Base-by-base conservation (phyloP, 176 grass and related monocot species). In the Chloris gayana region DNA sequence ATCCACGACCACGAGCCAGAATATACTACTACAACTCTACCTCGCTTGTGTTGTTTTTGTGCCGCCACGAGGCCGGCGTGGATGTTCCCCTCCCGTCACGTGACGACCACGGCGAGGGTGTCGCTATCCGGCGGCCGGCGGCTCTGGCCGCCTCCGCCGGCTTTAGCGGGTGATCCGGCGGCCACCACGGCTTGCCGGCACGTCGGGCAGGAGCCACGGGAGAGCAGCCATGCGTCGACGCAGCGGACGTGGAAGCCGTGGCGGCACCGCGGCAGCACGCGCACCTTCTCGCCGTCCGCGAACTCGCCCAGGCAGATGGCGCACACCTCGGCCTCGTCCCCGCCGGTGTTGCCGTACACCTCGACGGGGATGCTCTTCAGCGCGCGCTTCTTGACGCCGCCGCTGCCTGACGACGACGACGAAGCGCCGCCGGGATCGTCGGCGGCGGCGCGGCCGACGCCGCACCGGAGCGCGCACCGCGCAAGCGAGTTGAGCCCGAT, bases 281-380 rank as follows among this genome's bases (percentile, higher is more conserved):
- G 84, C 76, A 88, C 83, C 81, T 91, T 91, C 74, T 93, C 91
- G 75, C 88, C 88, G 82, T 85, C 91, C 30, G 84, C 74, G 85
- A 91, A 97, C 84, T 97, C 94, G 37, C 87, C 88, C 26, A 97
- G 90, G 82, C 94, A 97, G 60, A 97, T 93, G 21, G 88, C 88
- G 83, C 94, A 97, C 62, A 89, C 82, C 39, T 2, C 64, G 3
- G 24, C 85, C 1, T 29, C 83, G 1, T 75, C 83, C 11, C n/a
- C n/a, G n/a, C n/a, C n/a, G n/a, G n/a, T n/a, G n/a, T 37, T 37
- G 35, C n/a, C n/a, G n/a, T 93, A 93, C 27, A 93, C 90, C 29
- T 92, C 90, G 14, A 90, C 82, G 5, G 93, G 93, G 32, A 97
- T 82, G 82, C 84, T 90, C 70, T 83, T 73, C 18, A 97, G 88